Conservation (phyloP, 768 basidiomycete species). For the Agrocybe praecox region DNA sequence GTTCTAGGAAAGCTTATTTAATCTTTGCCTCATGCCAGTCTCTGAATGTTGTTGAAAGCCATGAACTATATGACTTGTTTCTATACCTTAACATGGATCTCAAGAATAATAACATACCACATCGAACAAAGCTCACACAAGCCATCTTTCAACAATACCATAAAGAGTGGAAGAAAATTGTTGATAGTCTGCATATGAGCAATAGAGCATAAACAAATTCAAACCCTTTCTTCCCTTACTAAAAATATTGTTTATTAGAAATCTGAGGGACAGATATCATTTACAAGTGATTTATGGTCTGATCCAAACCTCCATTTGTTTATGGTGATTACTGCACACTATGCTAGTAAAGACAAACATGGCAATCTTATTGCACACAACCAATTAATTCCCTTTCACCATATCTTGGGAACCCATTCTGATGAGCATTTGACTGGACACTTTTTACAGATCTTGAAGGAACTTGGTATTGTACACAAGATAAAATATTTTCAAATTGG, state of each 20-base stretch:
- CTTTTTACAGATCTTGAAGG: conserved; percentile 25
- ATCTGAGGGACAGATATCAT: conserved; percentile 28
- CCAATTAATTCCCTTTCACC: conserved; percentile 30
- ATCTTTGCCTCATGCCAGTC: too few species aligned
- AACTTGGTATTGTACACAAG: conserved; percentile 6
- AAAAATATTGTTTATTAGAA: conserved; percentile 14
- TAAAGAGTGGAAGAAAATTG: conserved; percentile 21
- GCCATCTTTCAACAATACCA: too few species aligned
- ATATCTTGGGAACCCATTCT: conserved; percentile 30
- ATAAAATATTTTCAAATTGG: too few species aligned
- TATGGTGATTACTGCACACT: conserved; percentile 37
- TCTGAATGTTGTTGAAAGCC: conserved; percentile 36
- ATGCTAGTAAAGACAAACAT: conserved; percentile 11
- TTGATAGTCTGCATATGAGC: conserved; percentile 1
- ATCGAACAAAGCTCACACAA: too few species aligned
- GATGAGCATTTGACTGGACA: conserved; percentile 26
- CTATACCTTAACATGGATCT: too few species aligned
- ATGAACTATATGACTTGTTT: conserved; percentile 33
- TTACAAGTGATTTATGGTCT: conserved; percentile 39
- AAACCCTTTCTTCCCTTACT: neutral
- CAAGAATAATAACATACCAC: too few species aligned
- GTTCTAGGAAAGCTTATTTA: neutral
- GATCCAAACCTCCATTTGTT: conserved; percentile 22
- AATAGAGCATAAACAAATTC: neutral
- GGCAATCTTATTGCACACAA: conserved; percentile 22